A percentile compares a stretch with the other conserved stretches of the same genome.
phyloP scores from a whole-genome alignment of 495 filamentous ascomycete species.

The Peziza echinospora region DNA sequence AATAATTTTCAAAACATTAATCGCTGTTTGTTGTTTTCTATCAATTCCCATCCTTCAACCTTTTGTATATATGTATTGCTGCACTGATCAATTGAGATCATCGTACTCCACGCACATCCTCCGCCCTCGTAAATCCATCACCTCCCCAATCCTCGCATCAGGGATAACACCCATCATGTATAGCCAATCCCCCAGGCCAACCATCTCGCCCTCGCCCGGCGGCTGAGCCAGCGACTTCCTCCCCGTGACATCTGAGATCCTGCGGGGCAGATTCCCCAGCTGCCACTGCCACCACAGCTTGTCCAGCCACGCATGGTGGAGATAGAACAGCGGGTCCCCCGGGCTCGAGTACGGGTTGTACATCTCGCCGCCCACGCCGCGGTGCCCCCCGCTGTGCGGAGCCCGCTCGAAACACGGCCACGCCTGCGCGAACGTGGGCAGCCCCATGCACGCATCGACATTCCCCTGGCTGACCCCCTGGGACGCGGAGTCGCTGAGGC shows the following conservation, averaged over 20 bases:
- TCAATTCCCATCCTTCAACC: too few relatives aligned
- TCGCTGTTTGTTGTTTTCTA: too few relatives aligned
- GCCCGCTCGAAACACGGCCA: constrained; percentile 23
- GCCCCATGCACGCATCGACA: constrained; percentile 20
- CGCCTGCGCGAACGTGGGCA: constrained; percentile 12
- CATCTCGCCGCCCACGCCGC: constrained; percentile 21
- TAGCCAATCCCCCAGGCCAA: constrained; percentile 7
- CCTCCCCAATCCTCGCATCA: not conserved
- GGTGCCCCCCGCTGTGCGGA: constrained; percentile 24
- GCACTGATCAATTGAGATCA: too few relatives aligned
- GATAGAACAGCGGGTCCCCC: constrained; percentile 27
- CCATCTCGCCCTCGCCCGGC: not conserved
- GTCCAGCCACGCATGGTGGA: constrained; percentile 31
- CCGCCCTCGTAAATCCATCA: not conserved
- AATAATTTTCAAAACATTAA: too few relatives aligned
- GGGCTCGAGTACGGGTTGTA: not conserved
- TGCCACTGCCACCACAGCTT: constrained; percentile 31
- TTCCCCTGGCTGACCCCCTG: constrained; percentile 2
- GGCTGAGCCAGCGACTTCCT: constrained; percentile 6
- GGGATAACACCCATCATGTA: constrained; percentile 10
- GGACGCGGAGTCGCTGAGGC: constrained; percentile 18
- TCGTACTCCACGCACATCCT: not conserved
- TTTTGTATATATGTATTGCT: too few relatives aligned
- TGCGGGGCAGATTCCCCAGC: constrained; percentile 8
- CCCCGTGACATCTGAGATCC: constrained; percentile 11